phyloP scores from a whole-genome alignment of 176 grass and related monocot genomes.

The Eragrostis curvula region DNA sequence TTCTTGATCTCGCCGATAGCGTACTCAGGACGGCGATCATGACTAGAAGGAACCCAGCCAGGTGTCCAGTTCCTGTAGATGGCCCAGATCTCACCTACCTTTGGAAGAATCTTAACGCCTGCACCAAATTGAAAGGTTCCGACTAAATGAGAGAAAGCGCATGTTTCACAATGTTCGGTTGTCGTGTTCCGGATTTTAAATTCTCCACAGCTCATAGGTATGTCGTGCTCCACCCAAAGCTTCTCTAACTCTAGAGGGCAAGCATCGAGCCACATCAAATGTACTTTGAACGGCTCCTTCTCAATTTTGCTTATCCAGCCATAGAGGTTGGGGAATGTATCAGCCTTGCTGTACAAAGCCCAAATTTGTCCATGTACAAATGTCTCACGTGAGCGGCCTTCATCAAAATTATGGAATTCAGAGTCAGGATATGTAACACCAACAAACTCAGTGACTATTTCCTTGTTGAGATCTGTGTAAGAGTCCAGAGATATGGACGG shows the following conservation, averaged over 20 bases:
- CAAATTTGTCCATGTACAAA: conserved; percentile 82
- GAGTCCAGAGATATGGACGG: conserved; percentile 49
- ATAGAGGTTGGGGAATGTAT: conserved; percentile 81
- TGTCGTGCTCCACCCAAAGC: conserved; percentile 48
- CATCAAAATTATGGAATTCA: too few species aligned
- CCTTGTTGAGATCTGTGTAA: conserved; percentile 30
- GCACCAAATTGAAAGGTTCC: not conserved
- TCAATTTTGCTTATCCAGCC: conserved; percentile 79
- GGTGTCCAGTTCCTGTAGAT: conserved; percentile 79
- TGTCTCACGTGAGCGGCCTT: not conserved
- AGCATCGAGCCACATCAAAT: conserved; percentile 70
- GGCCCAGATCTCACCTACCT: conserved; percentile 69
- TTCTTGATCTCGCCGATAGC: conserved; percentile 61
- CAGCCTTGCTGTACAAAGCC: conserved; percentile 75
- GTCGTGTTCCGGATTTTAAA: conserved; percentile 51
- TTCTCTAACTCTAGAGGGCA: conserved; percentile 52
- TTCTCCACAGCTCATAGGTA: conserved; percentile 70
- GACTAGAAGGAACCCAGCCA: conserved; percentile 50
- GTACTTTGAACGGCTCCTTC: conserved; percentile 55
- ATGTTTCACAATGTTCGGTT: conserved; percentile 29
- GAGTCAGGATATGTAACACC: too few species aligned
- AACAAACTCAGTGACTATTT: not conserved
- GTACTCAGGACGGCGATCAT: conserved; percentile 43
- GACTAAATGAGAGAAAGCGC: conserved; percentile 77
- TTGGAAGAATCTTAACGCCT: conserved; percentile 61